These are phyloP conservation scores for Hericium coralloides DNA, from an alignment of 768 basidiomycete genomes.

Conservation along the genomic window DNA sequence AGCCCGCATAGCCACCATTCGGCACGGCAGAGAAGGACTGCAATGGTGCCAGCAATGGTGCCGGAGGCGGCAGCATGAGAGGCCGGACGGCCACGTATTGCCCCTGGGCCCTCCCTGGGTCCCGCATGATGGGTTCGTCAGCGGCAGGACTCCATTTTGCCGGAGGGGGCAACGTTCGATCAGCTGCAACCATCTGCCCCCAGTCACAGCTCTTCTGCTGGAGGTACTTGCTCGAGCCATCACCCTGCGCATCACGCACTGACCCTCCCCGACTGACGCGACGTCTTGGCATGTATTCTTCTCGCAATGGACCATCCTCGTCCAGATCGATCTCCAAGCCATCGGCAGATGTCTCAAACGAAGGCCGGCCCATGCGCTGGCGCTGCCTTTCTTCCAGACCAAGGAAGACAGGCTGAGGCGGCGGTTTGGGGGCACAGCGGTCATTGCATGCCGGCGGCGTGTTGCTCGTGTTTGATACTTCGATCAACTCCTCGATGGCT, in stretches of 20 bases:
- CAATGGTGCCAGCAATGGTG: conserved; percentile 19
- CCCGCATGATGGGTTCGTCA: conserved; percentile 64
- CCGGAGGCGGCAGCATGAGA: conserved; percentile 30
- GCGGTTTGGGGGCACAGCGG: conserved; percentile 15
- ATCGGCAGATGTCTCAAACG: conserved; percentile 26
- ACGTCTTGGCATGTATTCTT: conserved; percentile 72
- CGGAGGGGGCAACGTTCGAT: conserved; percentile 52
- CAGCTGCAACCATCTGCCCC: conserved; percentile 15
- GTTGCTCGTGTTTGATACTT: conserved; percentile 30
- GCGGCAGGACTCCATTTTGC: conserved; percentile 75
- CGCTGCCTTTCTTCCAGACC: conserved; percentile 57
- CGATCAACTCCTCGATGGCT: conserved; percentile 60
- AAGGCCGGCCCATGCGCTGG: conserved; percentile 40
- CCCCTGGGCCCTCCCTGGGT: conserved; percentile 39
- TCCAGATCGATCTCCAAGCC: conserved; percentile 71
- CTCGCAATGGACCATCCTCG: conserved; percentile 73
- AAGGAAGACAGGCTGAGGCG: conserved; percentile 61
- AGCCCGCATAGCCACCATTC: conserved; percentile 1
- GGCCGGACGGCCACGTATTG: conserved; percentile 62
- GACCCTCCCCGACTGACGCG: conserved; percentile 35
- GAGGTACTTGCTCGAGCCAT: conserved; percentile 1
- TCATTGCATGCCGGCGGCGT: conserved; percentile 9
- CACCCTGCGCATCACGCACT: conserved; percentile 14
- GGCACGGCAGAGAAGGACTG: conserved; percentile 21
- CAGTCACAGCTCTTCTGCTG: conserved; percentile 4